Evolutionary conservation across 345 rosid genomes (phyloP), one percentile per base, ranked within the genome.

Genomic region (Eucalyptus viminalis): DNA sequence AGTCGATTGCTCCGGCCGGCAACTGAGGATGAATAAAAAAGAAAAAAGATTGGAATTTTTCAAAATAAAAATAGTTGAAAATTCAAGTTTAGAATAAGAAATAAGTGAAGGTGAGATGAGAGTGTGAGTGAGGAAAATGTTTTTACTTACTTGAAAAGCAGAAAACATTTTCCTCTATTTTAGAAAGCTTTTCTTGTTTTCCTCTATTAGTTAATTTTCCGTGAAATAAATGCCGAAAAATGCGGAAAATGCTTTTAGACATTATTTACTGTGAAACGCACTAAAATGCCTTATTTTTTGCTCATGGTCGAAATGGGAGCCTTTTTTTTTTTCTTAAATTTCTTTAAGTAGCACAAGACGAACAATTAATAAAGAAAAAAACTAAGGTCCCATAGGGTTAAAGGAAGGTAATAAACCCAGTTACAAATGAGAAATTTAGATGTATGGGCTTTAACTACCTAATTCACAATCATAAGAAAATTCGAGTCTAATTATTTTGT

Each of bases 1-100:
- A 0, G 5, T 53, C 0, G 0, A 2, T 8, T 21, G 2, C 58
- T 53, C 2, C 11, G 0, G 0, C 10, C 2, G 0, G 5, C 1
- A 4, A 0, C 0, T 53, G 4, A 53, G 24, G 58, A 53, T 21
- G 25, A 53, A 53, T 5, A 21, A 53, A 19, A 53, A 7, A 53
- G 7, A 0, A 17, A 16, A 16, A 6, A 16, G 3, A 6, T 51
- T 3, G 9, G 1, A 17, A 5, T 40, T 40, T 40, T 7, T 53
- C 19, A 0, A 53, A 53, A 21, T 53, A 21, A 53, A 53, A 53
- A 53, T 21, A 8, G 11, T 53, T 21, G 25, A 53, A 53, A 53
- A 53, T 53, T 21, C 11, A 53, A 53, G 8, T 53, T 53, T 53
- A 1, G 58, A 21, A 21, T 53, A 53, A 21, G 11, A 53, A 53